phyloP scores from a whole-genome alignment of 192 early-diverging fungal genomes.

The Geosiphon pyriformis region DNA sequence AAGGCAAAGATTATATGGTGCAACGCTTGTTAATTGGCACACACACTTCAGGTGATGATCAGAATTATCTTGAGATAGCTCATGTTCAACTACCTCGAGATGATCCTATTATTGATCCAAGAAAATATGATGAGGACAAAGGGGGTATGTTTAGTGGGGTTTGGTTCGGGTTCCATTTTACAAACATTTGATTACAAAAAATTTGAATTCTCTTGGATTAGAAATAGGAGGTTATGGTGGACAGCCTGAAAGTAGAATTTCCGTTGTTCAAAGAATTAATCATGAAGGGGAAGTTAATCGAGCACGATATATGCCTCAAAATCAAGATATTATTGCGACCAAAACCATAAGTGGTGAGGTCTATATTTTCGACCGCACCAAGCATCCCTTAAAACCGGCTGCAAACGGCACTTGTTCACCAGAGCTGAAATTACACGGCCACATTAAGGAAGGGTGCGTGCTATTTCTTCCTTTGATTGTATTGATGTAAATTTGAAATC shows the following conservation, averaged over 20 bases:
- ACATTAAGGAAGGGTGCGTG: slow-evolving; percentile 83
- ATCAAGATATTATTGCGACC: slow-evolving; percentile 94
- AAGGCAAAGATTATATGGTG: slow-evolving; percentile 85
- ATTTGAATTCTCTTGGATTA: slow-evolving; percentile 16
- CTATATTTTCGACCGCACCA: slow-evolving; percentile 94
- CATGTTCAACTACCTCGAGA: slow-evolving; percentile 81
- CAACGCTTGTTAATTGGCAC: slow-evolving; percentile 92
- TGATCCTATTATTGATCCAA: slow-evolving; percentile 49
- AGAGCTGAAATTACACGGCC: slow-evolving; percentile 81
- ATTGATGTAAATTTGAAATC: neutral
- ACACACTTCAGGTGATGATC: slow-evolving; percentile 93
- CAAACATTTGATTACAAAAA: neutral
- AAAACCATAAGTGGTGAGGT: slow-evolving; percentile 90
- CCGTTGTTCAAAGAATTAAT: slow-evolving; percentile 85
- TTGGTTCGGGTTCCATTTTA: neutral
- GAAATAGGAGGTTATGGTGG: slow-evolving; percentile 79
- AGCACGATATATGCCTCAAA: slow-evolving; percentile 95
- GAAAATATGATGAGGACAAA: slow-evolving; percentile 67
- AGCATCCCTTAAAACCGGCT: slow-evolving; percentile 72
- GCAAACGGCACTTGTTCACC: slow-evolving; percentile 78
- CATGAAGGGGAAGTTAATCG: slow-evolving; percentile 98
- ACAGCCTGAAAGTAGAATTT: slow-evolving; percentile 58
- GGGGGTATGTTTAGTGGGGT: slow-evolving; percentile 44
- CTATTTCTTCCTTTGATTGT: neutral
- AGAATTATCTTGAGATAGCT: slow-evolving; percentile 96